A percentile compares a stretch with the other conserved stretches of the same genome.
Conservation (phyloP, 257 asterid species). For the Mitragyna speciosa region DNA sequence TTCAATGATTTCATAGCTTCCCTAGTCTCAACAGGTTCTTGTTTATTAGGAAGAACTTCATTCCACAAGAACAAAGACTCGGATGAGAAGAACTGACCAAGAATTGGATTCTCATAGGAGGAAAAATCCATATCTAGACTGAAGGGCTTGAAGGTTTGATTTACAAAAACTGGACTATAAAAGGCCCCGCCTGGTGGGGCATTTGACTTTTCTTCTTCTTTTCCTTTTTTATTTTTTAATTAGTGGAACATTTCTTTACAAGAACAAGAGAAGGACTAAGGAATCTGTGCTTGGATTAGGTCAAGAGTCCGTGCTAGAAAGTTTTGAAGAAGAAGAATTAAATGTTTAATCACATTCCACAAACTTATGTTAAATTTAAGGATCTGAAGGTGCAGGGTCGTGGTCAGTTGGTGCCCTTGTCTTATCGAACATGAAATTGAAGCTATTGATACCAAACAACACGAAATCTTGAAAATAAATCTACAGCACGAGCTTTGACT, state of each 20-base stretch:
- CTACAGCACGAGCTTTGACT: too few relatives aligned
- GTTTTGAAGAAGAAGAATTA: constrained; percentile 7
- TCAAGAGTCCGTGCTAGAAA: not conserved
- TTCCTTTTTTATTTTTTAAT: too few relatives aligned
- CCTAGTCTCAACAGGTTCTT: not conserved
- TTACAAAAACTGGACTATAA: not conserved
- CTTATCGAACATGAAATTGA: too few relatives aligned
- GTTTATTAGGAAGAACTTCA: not conserved
- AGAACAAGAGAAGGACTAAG: not conserved
- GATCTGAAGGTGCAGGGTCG: too few relatives aligned
- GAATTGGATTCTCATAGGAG: not conserved
- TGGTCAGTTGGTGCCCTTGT: too few relatives aligned
- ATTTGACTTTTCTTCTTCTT: not conserved
- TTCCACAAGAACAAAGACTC: constrained; percentile 4
- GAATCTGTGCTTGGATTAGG: not conserved
- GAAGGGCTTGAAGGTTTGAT: not conserved
- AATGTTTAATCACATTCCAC: not conserved
- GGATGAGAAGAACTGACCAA: not conserved
- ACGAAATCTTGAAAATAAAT: too few relatives aligned
- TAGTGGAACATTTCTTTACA: not conserved
- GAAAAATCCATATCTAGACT: constrained; percentile 3
- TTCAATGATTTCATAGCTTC: not conserved
- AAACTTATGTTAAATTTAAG: not conserved
- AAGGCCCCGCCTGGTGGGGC: not conserved
- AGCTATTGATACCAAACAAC: too few relatives aligned